A percentile compares a stretch with the other conserved stretches of the same genome.
These are phyloP conservation scores for Agaricus blazei DNA, from an alignment of 768 basidiomycete species.

Conservation along the genomic window DNA sequence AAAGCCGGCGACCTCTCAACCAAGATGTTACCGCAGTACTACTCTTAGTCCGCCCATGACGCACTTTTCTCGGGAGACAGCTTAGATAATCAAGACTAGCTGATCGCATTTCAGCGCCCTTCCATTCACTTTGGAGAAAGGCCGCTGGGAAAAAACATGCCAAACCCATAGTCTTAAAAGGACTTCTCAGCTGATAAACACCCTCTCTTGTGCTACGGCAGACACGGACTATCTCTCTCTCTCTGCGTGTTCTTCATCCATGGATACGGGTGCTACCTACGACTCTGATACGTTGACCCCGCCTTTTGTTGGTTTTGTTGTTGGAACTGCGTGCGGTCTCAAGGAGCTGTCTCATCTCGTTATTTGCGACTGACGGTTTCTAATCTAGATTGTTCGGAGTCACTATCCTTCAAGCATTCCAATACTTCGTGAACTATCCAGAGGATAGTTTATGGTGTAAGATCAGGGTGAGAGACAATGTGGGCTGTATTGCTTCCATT, in stretches of 20 bases:
- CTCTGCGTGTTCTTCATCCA: background rate
- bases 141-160: no score
- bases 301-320: conserved; percentile 3
- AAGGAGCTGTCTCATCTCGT: no score
- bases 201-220: no score
- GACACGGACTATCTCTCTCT: no score
- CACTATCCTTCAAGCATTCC: conserved; percentile 5
- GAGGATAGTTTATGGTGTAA: background rate
- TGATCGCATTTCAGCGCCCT: no score
- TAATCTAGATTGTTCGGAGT: conserved; percentile 1
- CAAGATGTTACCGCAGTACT: no score
- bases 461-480: background rate
- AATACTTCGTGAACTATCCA: background rate
- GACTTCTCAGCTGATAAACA: background rate
- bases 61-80: no score
- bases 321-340: background rate
- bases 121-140: no score
- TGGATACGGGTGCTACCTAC: background rate
- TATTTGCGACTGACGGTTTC: background rate
- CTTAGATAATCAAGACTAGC: no score
- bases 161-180: background rate
- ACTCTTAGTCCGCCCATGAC: no score
- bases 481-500: background rate
- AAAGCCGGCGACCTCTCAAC: no score
- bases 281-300: background rate